phyloP scores from a whole-genome alignment of 495 filamentous ascomycete genomes.

The Clohesyomyces aquaticus region DNA sequence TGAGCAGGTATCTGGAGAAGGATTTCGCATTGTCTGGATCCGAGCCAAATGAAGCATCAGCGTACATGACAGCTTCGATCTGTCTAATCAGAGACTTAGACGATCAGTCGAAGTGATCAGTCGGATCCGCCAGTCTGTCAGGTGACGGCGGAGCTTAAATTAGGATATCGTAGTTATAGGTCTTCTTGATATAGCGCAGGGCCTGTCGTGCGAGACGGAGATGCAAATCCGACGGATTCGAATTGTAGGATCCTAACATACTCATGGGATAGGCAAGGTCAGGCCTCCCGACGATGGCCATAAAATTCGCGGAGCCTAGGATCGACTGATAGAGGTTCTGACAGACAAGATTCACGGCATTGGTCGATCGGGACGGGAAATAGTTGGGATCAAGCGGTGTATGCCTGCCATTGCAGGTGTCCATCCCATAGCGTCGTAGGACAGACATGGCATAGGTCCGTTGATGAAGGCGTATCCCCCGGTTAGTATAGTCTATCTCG shows the following conservation, averaged over 20 bases:
- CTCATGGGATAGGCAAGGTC: slow-evolving; percentile 14
- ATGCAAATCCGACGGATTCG: slow-evolving; percentile 11
- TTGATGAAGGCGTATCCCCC: neutral
- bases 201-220: neutral
- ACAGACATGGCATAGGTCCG: neutral
- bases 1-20: slow-evolving; percentile 3
- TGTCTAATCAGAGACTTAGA: no score
- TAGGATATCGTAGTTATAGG: neutral
- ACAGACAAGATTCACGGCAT: neutral
- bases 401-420: neutral
- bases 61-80: slow-evolving; percentile 4
- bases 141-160: no score
- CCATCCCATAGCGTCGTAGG: neutral
- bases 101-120: no score
- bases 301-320: slow-evolving; percentile 12
- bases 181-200: slow-evolving; percentile 7
- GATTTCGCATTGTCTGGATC: slow-evolving; percentile 25
- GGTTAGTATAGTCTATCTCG: neutral
- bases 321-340: neutral
- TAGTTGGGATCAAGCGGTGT: slow-evolving; percentile 1
- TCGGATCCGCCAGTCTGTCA: no score
- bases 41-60: slow-evolving; percentile 18
- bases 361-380: neutral
- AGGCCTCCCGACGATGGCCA: neutral
- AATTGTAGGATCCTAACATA: slow-evolving; percentile 12